Evolutionary conservation across 495 filamentous ascomycete species (phyloP).

Genomic region (Viridothelium virens): DNA sequence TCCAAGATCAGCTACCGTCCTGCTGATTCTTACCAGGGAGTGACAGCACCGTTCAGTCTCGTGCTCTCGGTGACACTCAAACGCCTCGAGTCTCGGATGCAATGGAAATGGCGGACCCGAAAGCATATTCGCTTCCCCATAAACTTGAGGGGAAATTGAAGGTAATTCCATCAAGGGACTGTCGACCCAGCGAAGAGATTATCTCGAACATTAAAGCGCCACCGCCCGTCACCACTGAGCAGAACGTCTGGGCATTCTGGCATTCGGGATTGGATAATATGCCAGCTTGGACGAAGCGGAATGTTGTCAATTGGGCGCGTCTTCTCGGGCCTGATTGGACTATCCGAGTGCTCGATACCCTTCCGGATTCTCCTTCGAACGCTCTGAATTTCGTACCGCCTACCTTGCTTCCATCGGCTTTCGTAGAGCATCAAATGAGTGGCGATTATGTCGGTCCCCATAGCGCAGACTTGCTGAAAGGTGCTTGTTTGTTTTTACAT

Average conservation of each 20-base stretch:
- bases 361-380: slow-evolving; percentile 20
- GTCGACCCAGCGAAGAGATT: neutral
- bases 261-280: slow-evolving; percentile 32
- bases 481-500: slow-evolving; percentile 34
- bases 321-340: slow-evolving; percentile 23
- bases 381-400: slow-evolving; percentile 26
- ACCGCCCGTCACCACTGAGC: slow-evolving; percentile 33
- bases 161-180: neutral
- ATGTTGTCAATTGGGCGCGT: slow-evolving; percentile 27
- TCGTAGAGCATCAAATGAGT: slow-evolving; percentile 34
- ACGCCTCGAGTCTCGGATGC: neutral
- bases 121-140: neutral
- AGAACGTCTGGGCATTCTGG: slow-evolving; percentile 43
- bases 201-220: neutral
- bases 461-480: slow-evolving; percentile 34
- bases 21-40: no score
- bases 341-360: slow-evolving; percentile 22
- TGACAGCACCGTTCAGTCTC: no score
- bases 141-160: neutral
- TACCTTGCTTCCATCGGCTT: slow-evolving; percentile 31
- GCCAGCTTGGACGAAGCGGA: slow-evolving; percentile 36
- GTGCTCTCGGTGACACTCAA: no score
- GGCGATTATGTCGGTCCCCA: slow-evolving; percentile 33
- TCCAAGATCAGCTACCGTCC: no score
- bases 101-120: neutral